Evolutionary conservation across 331 rosid genomes (phyloP), one percentile per base, ranked within the genome.

Genomic region (Ulmus americana): DNA sequence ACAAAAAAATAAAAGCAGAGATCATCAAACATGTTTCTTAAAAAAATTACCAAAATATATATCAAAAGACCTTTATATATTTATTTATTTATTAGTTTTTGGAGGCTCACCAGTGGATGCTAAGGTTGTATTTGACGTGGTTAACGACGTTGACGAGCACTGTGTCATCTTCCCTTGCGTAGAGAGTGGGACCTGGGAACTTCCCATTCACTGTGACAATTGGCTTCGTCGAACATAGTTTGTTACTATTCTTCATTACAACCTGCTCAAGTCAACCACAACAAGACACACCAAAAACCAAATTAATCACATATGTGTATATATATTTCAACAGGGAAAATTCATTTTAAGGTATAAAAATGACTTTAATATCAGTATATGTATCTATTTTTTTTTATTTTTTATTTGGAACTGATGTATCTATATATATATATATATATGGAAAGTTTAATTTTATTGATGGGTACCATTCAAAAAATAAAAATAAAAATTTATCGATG

Each of bases 151-250:
- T 87, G 55, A 94, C 84, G 1, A 94, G 72, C 48, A 94, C 91
- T 3, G 79, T 87, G 42, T 94, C 97, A 61, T 70, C 95, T 73
- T 94, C 99, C 60, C 99, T 84, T 44, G 95, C 99, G 48, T 90
- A 82, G 47, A 94, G 82, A 45, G 95, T 89, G 42, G 99, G 97
- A 43, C 99, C 99, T 0, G 99, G 99, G 70, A 90, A 94, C 75
- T 74, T 70, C 1, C 99, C 99, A n/a, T 94, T 94, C 6, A 94
- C 63, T 0, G 97, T 94, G 10, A 94, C 84, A 13, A 85, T 82
- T 40, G 87, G 63, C 70, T 94, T 94, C 69, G 74, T 73, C 3
- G 95, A 80, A 69, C 98, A 94, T 42, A 89, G 73, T 77, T 67
- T 81, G 22, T 77, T 83, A 6, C 60, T 59, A 39, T 82, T 87